phyloP scores from a whole-genome alignment of 1,139 yeast species.

The Trichomonascaceae sp. region DNA sequence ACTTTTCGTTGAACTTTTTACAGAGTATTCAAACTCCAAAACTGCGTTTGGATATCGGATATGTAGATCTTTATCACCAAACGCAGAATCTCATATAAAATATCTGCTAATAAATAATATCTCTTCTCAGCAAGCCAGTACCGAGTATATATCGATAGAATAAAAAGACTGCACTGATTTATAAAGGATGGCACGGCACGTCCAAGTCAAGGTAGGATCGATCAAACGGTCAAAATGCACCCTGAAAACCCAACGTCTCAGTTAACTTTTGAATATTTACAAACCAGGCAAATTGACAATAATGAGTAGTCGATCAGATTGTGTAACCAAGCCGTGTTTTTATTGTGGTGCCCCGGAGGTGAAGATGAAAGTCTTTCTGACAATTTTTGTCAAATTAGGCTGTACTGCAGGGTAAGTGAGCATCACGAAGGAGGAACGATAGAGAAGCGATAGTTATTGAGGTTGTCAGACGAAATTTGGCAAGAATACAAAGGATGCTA shows the following conservation, averaged over 20 bases:
- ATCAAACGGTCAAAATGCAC: not conserved
- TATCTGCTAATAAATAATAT: not conserved
- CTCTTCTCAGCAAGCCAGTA: not conserved
- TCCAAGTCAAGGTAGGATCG: not conserved
- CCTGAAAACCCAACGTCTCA: not conserved
- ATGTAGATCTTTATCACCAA: not conserved
- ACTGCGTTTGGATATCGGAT: not conserved
- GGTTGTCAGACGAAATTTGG: not conserved
- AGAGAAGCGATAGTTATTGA: not conserved
- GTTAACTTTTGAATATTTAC: not conserved
- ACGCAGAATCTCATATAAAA: not conserved
- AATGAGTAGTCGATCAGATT: not conserved
- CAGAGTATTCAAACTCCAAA: not conserved
- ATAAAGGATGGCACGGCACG: not conserved
- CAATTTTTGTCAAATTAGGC: not conserved
- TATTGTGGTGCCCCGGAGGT: not conserved
- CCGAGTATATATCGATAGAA: not conserved
- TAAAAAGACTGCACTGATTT: not conserved
- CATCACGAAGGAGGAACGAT: not conserved
- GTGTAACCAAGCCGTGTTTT: not conserved
- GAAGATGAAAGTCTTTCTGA: not conserved
- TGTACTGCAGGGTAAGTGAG: not conserved
- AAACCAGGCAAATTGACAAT: not conserved
- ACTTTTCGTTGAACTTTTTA: slow-evolving; percentile 1
- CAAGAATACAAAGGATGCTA: not conserved